Conservation (phyloP, 805 yeast genomes). For the Kodamaea fukazawae region DNA sequence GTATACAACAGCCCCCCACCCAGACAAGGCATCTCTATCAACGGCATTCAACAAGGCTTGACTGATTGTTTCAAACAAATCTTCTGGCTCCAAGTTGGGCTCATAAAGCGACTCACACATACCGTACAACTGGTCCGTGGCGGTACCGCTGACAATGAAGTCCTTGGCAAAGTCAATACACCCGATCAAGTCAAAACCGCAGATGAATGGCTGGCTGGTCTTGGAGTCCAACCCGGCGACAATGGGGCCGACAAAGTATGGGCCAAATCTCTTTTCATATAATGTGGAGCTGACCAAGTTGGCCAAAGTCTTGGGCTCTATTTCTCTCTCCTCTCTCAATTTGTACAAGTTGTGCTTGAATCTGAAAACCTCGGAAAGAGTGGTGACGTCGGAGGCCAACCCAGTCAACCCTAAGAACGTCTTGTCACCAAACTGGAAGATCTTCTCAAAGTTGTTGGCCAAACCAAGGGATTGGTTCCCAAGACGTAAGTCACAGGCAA, state of each 20-base stretch:
- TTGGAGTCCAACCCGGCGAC: constrained; percentile 92
- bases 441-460: constrained; percentile 88
- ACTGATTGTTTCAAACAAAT: constrained; percentile 90
- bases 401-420: constrained; percentile 93
- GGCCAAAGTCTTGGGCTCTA: constrained; percentile 93
- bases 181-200: constrained; percentile 95
- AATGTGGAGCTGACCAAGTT: constrained; percentile 86
- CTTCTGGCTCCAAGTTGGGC: constrained; percentile 91
- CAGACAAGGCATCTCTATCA: constrained; percentile 95
- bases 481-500: constrained; percentile 90
- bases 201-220: constrained; percentile 80
- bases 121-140: constrained; percentile 94
- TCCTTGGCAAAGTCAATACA: constrained; percentile 94
- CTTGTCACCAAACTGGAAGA: constrained; percentile 76
- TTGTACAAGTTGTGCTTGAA: constrained; percentile 85
- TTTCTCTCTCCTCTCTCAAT: constrained; percentile 83
- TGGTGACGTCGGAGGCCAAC: constrained; percentile 88
- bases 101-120: constrained; percentile 98
- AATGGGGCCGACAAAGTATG: constrained; percentile 93
- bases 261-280: constrained; percentile 91
- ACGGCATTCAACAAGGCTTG: constrained; percentile 93
- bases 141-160: constrained; percentile 94
- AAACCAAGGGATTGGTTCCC: constrained; percentile 94
- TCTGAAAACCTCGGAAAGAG: constrained; percentile 78
- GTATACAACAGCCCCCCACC: constrained; percentile 98